Base-by-base conservation (phyloP, 1,139 yeast genomes). In the Blastobotrys indianensis region DNA sequence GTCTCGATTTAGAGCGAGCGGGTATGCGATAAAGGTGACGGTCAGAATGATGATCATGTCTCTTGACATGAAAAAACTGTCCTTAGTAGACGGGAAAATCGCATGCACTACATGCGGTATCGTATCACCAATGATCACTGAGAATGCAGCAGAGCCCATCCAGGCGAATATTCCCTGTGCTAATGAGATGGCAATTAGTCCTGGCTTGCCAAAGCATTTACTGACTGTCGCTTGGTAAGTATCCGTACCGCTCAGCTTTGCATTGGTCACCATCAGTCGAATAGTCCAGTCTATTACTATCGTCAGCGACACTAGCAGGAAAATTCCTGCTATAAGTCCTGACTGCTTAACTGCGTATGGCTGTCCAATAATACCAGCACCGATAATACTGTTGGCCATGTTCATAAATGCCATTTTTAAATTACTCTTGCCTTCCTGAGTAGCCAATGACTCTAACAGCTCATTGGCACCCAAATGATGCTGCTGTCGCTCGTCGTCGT, bases 291-390 rank as follows among this genome's bases (percentile, higher is more conserved):
- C 97, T 4, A 88, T 86, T 11, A 87, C 70, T 1, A 79, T 52
- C 0, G 95, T 82, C 46, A 90, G 66, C 0, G 76, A 56, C 0
- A 80, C 57, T 63, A 87, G 72, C 6, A 81, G 73, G 0, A 86
- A 15, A 0, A 83, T 63, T 3, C 95, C 95, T 0, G 94, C 88
- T 0, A 82, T 54, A 1, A 90, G 64, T 0, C 97, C 97, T 29
- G 86, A 75, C 57, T 87, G 85, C 45, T 76, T 72, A 56, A 90
- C 80, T 0, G 97, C 97, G 58, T 82, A 85, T 1, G 97, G 94
- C 56, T 88, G 94, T 1, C 97, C 96, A 38, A 90, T 87, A 43
- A 92, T 86, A 1, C 97, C 97, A 0, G 97, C 97, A 0, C 97
- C 97, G 11, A 90, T 71, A 49, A 88, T 90, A 12, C 67, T 83